Conservation (phyloP, 106 monocot species). For the Allium cepa region DNA sequence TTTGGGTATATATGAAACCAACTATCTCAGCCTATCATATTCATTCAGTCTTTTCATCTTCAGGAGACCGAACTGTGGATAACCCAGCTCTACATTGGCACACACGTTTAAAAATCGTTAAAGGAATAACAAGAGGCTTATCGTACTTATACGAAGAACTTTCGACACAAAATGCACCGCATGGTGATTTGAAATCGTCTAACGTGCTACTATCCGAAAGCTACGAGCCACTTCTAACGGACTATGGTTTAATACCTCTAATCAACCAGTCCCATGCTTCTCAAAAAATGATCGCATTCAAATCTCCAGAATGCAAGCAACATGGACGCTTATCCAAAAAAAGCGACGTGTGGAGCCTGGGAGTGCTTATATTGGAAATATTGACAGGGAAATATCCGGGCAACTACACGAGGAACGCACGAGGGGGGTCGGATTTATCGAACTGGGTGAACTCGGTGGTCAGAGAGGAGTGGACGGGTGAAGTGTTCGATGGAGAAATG, state of each 20-base stretch:
- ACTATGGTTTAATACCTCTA: conserved; percentile 64
- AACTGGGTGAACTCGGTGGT: conserved; percentile 47
- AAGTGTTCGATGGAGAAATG: conserved; percentile 40
- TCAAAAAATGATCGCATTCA: conserved; percentile 51
- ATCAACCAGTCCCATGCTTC: conserved; percentile 36
- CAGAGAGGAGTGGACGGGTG: conserved; percentile 25
- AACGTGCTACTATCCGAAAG: conserved; percentile 52
- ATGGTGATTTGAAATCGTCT: conserved; percentile 75
- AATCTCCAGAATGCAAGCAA: conserved; percentile 51
- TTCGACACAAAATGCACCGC: conserved; percentile 42
- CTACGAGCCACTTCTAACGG: conserved; percentile 59
- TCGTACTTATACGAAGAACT: conserved; percentile 52
- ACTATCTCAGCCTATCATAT: background rate
- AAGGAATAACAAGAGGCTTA: conserved; percentile 57
- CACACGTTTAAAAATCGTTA: conserved; percentile 48
- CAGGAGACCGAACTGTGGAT: conserved; percentile 4
- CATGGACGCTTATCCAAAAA: conserved; percentile 39
- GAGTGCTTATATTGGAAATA: conserved; percentile 67
- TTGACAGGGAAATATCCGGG: conserved; percentile 45
- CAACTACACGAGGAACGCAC: conserved; percentile 11
- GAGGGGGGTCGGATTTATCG: conserved; percentile 23
- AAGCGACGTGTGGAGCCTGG: conserved; percentile 85
- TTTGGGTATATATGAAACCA: background rate
- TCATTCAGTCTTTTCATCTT: background rate
- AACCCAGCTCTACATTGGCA: conserved; percentile 44